Base-by-base conservation (phyloP, 2,329 filamentous ascomycete genomes). In the Pseudogymnoascus sp. region DNA sequence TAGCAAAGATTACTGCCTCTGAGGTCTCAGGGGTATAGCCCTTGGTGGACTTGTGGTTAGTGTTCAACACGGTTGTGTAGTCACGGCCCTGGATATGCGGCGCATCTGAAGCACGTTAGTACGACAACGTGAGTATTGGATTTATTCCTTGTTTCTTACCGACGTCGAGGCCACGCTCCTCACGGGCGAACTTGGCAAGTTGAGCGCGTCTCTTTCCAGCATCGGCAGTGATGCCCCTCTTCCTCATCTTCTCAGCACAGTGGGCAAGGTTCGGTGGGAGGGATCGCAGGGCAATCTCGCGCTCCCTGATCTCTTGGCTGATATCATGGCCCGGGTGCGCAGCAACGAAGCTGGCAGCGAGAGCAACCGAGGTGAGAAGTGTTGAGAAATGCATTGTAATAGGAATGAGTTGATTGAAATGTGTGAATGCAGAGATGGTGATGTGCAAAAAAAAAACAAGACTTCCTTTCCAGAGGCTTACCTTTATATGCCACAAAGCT, bases 1-100 rank as follows among this genome's bases (percentile, higher is more conserved):
- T 73, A 1, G 74, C 71, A 64, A 81, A 81, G 28, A 81, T 71
- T 64, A 67, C 74, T 44, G 69, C 65, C 9, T 72, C 68, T 17
- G 73, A 69, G 13, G 76, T 78, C 62, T 70, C 65, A 4, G 67
- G 44, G 21, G 71, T 74, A 67, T 75, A 79, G 17, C 69, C 68
- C 8, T 15, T 35, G 3, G 33, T 61, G 13, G 67, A 68, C 60
- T 65, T 64, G 40, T 69, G 68, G 10, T 62, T 60, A 7, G 66
- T 68, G 60, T 40, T 47, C 4, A 62, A 11, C 35, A 44, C 60
- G 13, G n/a, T 13, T 10, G 59, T 60, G 33, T 60, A 36, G 59
- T 38, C 23, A 15, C 47, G 47, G 15, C 47, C 47, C 15, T 53
- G 47, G 47, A 53, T 31, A 15, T 53, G 47, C 26, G 47, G 47